A percentile compares a stretch with the other conserved stretches of the same genome.
Conservation (phyloP, 306 rosid genomes). For the Begonia fuchsioides region DNA sequence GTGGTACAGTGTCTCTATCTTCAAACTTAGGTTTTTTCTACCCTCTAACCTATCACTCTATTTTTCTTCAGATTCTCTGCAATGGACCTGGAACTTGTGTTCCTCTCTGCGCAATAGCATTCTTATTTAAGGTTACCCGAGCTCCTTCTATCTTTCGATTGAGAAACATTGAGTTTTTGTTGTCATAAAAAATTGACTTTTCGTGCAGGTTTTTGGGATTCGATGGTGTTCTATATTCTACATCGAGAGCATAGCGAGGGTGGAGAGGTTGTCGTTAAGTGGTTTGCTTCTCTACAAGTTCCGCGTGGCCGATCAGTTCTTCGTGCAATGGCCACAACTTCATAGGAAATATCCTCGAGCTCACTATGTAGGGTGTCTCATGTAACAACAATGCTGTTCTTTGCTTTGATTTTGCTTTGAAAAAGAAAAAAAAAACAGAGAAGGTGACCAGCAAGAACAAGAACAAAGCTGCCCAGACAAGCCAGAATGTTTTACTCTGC, state of each 20-base stretch:
- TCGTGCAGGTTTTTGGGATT: background rate
- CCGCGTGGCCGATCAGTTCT: slow-evolving; percentile 65
- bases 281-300: slow-evolving; percentile 80
- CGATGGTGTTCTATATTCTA: slow-evolving; percentile 88
- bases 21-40: background rate
- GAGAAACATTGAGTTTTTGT: background rate
- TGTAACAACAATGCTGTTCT: slow-evolving; percentile 22
- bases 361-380: slow-evolving; percentile 77
- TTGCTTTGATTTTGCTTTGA: no score
- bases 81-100: slow-evolving; percentile 94
- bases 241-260: slow-evolving; percentile 95
- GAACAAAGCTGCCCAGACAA: no score
- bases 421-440: no score
- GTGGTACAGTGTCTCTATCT: slow-evolving; percentile 40
- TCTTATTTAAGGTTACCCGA: slow-evolving; percentile 51
- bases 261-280: slow-evolving; percentile 72
- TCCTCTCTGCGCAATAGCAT: slow-evolving; percentile 74
- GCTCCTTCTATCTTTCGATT: background rate
- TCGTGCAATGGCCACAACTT: slow-evolving; percentile 89
- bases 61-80: slow-evolving; percentile 58
- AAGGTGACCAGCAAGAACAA: no score
- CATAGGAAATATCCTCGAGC: slow-evolving; percentile 59
- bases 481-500: no score
- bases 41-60: background rate
- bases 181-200: background rate